Conservation (phyloP, 495 filamentous ascomycete species). For the Lophium mytilinum region DNA sequence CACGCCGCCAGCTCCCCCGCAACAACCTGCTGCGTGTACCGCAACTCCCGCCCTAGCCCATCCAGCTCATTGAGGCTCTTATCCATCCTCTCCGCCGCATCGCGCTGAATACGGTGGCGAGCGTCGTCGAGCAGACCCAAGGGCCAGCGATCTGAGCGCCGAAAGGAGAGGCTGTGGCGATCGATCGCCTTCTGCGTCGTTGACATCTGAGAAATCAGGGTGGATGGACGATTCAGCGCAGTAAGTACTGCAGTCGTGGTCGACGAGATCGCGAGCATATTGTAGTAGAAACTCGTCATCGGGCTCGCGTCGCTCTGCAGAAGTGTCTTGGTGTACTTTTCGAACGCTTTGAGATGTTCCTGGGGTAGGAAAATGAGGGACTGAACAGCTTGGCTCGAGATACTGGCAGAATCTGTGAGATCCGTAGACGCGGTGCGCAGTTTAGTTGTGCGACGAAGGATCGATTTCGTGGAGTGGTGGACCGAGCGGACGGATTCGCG, state of each 20-base stretch:
- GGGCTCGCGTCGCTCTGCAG: slow-evolving; percentile 67
- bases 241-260: slow-evolving; percentile 72
- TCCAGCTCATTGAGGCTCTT: slow-evolving; percentile 56
- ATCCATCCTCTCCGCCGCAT: slow-evolving; percentile 65
- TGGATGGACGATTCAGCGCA: slow-evolving; percentile 72
- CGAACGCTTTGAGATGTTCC: slow-evolving; percentile 60
- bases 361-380: slow-evolving; percentile 59
- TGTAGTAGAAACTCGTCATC: slow-evolving; percentile 60
- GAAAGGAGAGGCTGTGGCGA: slow-evolving; percentile 63
- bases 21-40: slow-evolving; percentile 89
- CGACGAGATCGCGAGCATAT: slow-evolving; percentile 64
- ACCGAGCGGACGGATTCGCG: slow-evolving; percentile 79
- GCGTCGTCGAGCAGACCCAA: slow-evolving; percentile 84
- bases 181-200: slow-evolving; percentile 57
- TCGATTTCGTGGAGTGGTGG: slow-evolving; percentile 69
- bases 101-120: slow-evolving; percentile 67
- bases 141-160: slow-evolving; percentile 67
- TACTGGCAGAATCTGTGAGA: slow-evolving; percentile 56
- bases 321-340: slow-evolving; percentile 59
- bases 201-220: slow-evolving; percentile 63
- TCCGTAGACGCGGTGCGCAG: slow-evolving; percentile 50
- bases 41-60: slow-evolving; percentile 63
- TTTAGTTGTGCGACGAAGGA: slow-evolving; percentile 61
- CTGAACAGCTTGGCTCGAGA: slow-evolving; percentile 50
- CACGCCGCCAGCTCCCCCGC: slow-evolving; percentile 87